phyloP scores from a whole-genome alignment of 495 filamentous ascomycete genomes.

The Terfezia boudieri region DNA sequence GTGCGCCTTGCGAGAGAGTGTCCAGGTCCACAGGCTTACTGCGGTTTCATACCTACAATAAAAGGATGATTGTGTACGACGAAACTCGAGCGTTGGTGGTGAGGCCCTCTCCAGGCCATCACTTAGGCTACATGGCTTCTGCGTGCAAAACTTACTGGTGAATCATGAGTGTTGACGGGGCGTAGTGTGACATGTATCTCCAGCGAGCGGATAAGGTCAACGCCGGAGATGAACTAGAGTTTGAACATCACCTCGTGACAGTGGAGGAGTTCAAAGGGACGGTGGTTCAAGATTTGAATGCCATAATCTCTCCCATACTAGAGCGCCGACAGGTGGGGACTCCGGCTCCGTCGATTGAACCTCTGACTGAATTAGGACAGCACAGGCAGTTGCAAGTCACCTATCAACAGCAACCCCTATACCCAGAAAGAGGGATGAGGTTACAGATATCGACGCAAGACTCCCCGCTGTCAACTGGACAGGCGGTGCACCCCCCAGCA shows the following conservation, averaged over 20 bases:
- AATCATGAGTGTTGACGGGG: too few relatives aligned
- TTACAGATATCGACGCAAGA: too few relatives aligned
- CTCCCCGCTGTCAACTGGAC: too few relatives aligned
- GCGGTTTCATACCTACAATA: constrained; percentile 18
- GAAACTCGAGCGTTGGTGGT: constrained; percentile 13
- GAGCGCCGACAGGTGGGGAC: constrained; percentile 8
- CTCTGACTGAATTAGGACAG: too few relatives aligned
- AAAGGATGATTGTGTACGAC: constrained; percentile 17
- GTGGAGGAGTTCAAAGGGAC: constrained; percentile 15
- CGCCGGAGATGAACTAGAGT: constrained; percentile 18
- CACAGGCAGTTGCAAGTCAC: too few relatives aligned
- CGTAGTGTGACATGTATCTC: constrained; percentile 17
- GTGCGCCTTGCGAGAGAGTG: too few relatives aligned
- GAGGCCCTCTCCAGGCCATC: neutral
- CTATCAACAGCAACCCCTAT: neutral
- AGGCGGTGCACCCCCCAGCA: too few relatives aligned
- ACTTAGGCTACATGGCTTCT: neutral
- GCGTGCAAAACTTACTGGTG: too few relatives aligned
- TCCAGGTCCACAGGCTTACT: constrained; percentile 10
- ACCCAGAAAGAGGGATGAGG: neutral
- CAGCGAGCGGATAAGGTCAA: constrained; percentile 6
- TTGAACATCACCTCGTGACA: constrained; percentile 18
- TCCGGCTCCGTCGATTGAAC: neutral
- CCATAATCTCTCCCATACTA: constrained; percentile 13
- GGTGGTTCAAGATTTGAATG: constrained; percentile 14